Percentiles rank a stretch among this genome's conserved stretches.
These are phyloP conservation scores for Saccharomycopsis hybrid DNA, from an alignment of 1,139 yeast genomes.

Conservation along the genomic window DNA sequence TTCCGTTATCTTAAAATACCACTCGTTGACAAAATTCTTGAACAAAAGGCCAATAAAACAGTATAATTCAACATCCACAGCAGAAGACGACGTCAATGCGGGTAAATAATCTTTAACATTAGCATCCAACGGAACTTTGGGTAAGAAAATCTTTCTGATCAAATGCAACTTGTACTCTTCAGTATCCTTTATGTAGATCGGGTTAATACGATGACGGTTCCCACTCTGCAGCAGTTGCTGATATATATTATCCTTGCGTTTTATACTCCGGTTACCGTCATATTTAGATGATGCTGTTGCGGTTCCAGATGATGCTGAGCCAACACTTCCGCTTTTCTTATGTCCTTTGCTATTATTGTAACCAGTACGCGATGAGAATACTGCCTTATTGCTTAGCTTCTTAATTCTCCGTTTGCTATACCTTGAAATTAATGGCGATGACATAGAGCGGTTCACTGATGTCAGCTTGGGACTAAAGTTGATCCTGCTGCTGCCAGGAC, in stretches of 20 bases:
- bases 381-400: constrained; percentile 6
- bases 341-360: too few relatives aligned
- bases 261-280: too few relatives aligned
- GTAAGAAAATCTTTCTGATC: constrained; percentile 27
- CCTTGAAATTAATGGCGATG: constrained; percentile 16
- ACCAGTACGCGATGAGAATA: too few relatives aligned
- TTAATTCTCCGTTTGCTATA: constrained; percentile 16
- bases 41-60: constrained; percentile 38
- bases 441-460: constrained; percentile 1
- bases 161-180: constrained; percentile 26
- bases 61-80: constrained; percentile 38
- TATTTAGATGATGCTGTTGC: too few relatives aligned
- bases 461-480: constrained; percentile 2
- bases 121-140: constrained; percentile 21
- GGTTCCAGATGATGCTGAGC: too few relatives aligned
- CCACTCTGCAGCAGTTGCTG: too few relatives aligned
- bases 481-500: background rate
- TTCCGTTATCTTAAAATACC: constrained; percentile 39
- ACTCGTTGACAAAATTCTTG: constrained; percentile 38
- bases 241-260: too few relatives aligned
- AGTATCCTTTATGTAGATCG: constrained; percentile 22
- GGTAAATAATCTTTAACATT: constrained; percentile 29
- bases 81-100: constrained; percentile 29
- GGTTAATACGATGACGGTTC: background rate
- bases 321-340: too few relatives aligned